Conservation (phyloP, 306 rosid species). For the Rubus idaeus region DNA sequence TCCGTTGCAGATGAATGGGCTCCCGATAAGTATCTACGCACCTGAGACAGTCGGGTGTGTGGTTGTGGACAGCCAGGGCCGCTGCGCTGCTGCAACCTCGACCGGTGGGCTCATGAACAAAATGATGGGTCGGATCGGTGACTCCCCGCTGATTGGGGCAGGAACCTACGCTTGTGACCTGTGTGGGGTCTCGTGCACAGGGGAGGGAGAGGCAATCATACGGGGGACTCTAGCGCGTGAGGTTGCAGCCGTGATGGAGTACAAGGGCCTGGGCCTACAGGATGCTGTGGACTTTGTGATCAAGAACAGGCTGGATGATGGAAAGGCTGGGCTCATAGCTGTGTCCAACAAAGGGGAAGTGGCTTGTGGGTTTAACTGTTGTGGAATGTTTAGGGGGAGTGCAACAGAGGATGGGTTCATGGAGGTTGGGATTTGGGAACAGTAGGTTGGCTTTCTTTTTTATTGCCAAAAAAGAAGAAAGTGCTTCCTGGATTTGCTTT, state of each 20-base stretch:
- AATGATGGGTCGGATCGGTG: slow-evolving; percentile 78
- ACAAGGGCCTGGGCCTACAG: slow-evolving; percentile 76
- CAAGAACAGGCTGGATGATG: slow-evolving; percentile 75
- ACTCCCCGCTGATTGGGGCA: slow-evolving; percentile 81
- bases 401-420: slow-evolving; percentile 85
- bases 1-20: slow-evolving; percentile 73
- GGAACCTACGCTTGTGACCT: slow-evolving; percentile 87
- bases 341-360: slow-evolving; percentile 82
- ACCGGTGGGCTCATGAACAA: slow-evolving; percentile 94
- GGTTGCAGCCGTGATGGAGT: slow-evolving; percentile 94
- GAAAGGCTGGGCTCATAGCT: slow-evolving; percentile 79
- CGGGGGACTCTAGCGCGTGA: slow-evolving; percentile 91
- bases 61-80: slow-evolving; percentile 72
- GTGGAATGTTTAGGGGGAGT: slow-evolving; percentile 83
- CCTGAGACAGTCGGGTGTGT: slow-evolving; percentile 97
- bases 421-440: slow-evolving; percentile 92
- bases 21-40: slow-evolving; percentile 77
- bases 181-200: slow-evolving; percentile 89
- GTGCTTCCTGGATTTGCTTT: not conserved
- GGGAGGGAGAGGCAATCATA: slow-evolving; percentile 96
- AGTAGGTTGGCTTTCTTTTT: not conserved
- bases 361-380: slow-evolving; percentile 75
- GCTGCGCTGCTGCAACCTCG: slow-evolving; percentile 86
- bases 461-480: not conserved
- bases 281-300: slow-evolving; percentile 75